These are phyloP conservation scores for Chaetomiaceae sp. DNA, from an alignment of 2,329 filamentous ascomycete species.

Conservation along the genomic window DNA sequence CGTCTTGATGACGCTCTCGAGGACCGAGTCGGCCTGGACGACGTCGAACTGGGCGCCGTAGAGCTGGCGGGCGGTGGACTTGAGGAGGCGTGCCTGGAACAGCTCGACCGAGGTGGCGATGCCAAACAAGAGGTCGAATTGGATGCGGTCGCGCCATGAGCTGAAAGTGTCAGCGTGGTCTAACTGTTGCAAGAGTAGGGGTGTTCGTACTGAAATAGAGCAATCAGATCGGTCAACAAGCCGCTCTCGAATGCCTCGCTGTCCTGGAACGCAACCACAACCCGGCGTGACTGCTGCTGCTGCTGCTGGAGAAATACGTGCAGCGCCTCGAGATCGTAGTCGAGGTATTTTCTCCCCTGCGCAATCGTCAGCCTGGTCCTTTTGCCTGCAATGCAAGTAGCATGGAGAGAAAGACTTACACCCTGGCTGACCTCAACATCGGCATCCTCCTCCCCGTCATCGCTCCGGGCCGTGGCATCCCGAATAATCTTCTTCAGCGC, in stretches of 20 bases:
- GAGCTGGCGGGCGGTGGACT: conserved; percentile 62
- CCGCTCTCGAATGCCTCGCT: conserved; percentile 74
- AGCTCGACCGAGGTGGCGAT: conserved; percentile 78
- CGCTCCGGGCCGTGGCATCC: conserved; percentile 49
- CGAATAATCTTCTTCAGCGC: conserved; percentile 69
- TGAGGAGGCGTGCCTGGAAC: conserved; percentile 69
- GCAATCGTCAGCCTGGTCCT: not conserved
- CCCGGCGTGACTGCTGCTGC: conserved; percentile 48
- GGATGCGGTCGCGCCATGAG: conserved; percentile 69
- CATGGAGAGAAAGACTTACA: conserved; percentile 34
- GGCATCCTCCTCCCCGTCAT: conserved; percentile 50
- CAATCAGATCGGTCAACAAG: conserved; percentile 67
- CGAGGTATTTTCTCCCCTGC: conserved; percentile 62
- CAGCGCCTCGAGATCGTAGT: conserved; percentile 74
- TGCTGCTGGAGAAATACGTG: conserved; percentile 50
- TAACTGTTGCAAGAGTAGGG: too few species aligned
- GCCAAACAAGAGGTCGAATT: conserved; percentile 72
- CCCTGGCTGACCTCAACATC: conserved; percentile 43
- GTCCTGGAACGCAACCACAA: conserved; percentile 73
- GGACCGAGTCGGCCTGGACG: conserved; percentile 64
- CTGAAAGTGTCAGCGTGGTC: conserved; percentile 22
- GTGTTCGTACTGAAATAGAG: conserved; percentile 58
- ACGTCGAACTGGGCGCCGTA: conserved; percentile 73
- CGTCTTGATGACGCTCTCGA: conserved; percentile 67
- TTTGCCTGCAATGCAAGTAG: not conserved